These are phyloP conservation scores for Venturia oleaginea DNA, from an alignment of 2,329 filamentous ascomycete species.

Conservation along the genomic window DNA sequence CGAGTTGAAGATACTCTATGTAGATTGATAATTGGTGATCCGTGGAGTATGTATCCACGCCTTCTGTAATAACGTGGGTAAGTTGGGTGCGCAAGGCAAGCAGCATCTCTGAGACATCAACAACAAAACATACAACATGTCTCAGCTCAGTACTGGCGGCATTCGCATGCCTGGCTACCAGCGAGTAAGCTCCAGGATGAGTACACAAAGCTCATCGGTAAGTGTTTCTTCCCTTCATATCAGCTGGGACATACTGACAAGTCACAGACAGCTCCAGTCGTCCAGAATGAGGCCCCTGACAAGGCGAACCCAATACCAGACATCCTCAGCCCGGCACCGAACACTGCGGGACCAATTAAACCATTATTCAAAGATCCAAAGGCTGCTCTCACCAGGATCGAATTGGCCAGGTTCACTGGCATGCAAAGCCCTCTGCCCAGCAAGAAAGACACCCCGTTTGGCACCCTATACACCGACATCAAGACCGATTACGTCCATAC, in stretches of 20 bases:
- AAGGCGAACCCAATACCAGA: not conserved
- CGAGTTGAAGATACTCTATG: not conserved
- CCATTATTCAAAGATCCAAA: not conserved
- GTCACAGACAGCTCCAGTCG: not conserved
- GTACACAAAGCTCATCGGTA: not conserved
- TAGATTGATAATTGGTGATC: not conserved
- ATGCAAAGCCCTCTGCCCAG: not conserved
- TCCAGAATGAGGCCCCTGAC: not conserved
- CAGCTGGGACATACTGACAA: not conserved
- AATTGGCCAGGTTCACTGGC: not conserved
- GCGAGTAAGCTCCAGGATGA: conserved; percentile 1
- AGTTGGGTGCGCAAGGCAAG: not conserved
- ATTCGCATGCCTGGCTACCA: not conserved
- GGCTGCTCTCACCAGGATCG: not conserved
- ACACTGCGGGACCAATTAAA: not conserved
- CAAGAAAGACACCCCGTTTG: not conserved
- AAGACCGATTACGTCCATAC: not conserved
- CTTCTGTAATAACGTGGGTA: not conserved
- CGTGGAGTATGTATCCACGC: not conserved
- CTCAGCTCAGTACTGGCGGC: not conserved
- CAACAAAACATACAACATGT: not conserved
- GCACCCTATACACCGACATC: not conserved
- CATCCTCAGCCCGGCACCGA: not conserved
- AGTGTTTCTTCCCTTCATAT: not conserved
- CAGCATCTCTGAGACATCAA: not conserved